Evolutionary conservation across 257 asterid species (phyloP).

Genomic region (Sherardia arvensis): DNA sequence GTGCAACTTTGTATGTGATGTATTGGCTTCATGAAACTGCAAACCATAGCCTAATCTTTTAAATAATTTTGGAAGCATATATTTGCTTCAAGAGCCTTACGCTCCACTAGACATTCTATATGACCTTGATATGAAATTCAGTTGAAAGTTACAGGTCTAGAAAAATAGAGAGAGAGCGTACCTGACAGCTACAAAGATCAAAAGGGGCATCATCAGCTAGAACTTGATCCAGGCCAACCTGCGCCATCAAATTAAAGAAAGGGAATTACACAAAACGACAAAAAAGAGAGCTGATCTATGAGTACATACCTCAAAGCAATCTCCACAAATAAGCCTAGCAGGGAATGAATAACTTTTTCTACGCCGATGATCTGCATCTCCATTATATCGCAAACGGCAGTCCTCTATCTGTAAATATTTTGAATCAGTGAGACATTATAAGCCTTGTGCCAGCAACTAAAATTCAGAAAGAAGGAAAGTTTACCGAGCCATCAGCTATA

Average conservation of each 20-base stretch:
- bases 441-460: neutral
- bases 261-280: neutral
- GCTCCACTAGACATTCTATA: no score
- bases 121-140: no score
- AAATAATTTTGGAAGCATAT: no score
- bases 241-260: slow-evolving; percentile 15
- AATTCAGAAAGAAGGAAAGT: no score
- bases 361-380: slow-evolving; percentile 95
- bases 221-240: slow-evolving; percentile 72
- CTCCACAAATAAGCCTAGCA: slow-evolving; percentile 92
- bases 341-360: slow-evolving; percentile 94
- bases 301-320: slow-evolving; percentile 74
- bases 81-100: no score
- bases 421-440: neutral
- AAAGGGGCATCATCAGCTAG: slow-evolving; percentile 92
- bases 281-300: neutral
- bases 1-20: no score
- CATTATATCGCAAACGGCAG: slow-evolving; percentile 91
- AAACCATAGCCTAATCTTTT: no score
- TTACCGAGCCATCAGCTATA: slow-evolving; percentile 97
- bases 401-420: slow-evolving; percentile 70
- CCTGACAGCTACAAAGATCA: slow-evolving; percentile 97
- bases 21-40: no score
- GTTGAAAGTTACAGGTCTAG: neutral
- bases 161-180: neutral